Base-by-base conservation (phyloP, 2,329 filamentous ascomycete genomes). In the Emydomyces testavorans region DNA sequence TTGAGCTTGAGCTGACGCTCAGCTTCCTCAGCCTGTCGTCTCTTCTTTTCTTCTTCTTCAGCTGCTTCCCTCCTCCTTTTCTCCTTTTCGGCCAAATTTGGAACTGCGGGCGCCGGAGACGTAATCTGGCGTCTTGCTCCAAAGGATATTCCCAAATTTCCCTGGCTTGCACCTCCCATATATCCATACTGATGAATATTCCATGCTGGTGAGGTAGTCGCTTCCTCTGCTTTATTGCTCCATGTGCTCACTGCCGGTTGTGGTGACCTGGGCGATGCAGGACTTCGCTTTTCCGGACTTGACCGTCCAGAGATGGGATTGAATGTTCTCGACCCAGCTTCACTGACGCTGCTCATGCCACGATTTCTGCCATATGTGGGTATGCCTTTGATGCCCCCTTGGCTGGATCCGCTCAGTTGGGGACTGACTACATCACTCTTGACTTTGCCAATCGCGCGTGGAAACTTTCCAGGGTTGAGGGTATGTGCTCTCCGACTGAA, bases 161-260 rank as follows among this genome's bases (percentile, higher is more conserved):
- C 90, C 64, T 98, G 92, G 60, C 86, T 95, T 21, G 92, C 92
- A 41, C 92, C 92, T 50, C 92, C 92, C 83, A 96, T 92, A 66
- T 95, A 98, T 6, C 92, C 89, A 62, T 98, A 98, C 63, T 98
- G 92, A 49, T 89, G 84, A 57, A 96, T 96, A 62, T 96, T 98
- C 92, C 92, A 98, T 1, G 92, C 92, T 0, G 92, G 92, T 21
- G 82, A 75, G 1, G 89, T 95, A 37, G 75, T 76, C 13, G 78
- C 78, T 64, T 95, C 85, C 56, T 95, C 86, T 48, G 78, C 76
- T 64, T 77, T 85, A 63, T 80, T 93, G 65, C 85, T 94, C 92
- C 92, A 96, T 66, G 80, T 93, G 62, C 85, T 94, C 52, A 90
- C 78, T 1, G 71, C 65, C 3, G 62, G 58, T 39, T 53, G 59